phyloP scores from a whole-genome alignment of 1,139 yeast genomes.

The Scheffersomyces titani region DNA sequence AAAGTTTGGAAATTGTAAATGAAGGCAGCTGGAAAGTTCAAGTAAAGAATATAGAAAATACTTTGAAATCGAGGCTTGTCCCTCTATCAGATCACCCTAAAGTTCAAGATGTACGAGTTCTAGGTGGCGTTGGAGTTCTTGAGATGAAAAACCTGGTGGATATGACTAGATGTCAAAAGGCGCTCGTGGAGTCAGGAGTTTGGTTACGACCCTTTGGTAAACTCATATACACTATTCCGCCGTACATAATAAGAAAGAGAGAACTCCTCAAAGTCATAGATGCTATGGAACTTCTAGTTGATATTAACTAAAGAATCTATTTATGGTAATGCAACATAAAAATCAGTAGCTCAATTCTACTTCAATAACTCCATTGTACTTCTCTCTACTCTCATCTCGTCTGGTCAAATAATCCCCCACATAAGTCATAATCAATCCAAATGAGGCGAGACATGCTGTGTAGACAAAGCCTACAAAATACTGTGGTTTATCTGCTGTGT shows the following conservation, averaged over 20 bases:
- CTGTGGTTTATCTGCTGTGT: slow-evolving; percentile 49
- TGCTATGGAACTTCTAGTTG: not conserved
- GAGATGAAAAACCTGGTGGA: slow-evolving; percentile 20
- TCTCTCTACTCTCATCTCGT: slow-evolving; percentile 8
- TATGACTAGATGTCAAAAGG: slow-evolving; percentile 15
- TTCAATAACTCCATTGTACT: not conserved
- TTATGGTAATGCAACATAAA: not conserved
- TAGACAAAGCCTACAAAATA: slow-evolving; percentile 53
- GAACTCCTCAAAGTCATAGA: slow-evolving; percentile 6
- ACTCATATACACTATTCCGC: slow-evolving; percentile 25
- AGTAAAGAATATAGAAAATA: slow-evolving; percentile 1
- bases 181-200: slow-evolving; percentile 18
- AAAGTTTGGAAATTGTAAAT: slow-evolving; percentile 25
- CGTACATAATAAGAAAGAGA: slow-evolving; percentile 17
- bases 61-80: not conserved
- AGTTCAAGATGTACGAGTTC: slow-evolving; percentile 11
- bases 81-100: slow-evolving; percentile 10
- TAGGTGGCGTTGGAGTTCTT: slow-evolving; percentile 26
- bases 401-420: slow-evolving; percentile 10
- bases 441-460: slow-evolving; percentile 42
- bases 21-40: slow-evolving; percentile 10
- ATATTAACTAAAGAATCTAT: not conserved
- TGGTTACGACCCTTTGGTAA: slow-evolving; percentile 24
- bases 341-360: not conserved
- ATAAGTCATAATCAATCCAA: slow-evolving; percentile 41